Evolutionary conservation across 441 rosid species (phyloP).

Genomic region (Euphorbia celastroides): DNA sequence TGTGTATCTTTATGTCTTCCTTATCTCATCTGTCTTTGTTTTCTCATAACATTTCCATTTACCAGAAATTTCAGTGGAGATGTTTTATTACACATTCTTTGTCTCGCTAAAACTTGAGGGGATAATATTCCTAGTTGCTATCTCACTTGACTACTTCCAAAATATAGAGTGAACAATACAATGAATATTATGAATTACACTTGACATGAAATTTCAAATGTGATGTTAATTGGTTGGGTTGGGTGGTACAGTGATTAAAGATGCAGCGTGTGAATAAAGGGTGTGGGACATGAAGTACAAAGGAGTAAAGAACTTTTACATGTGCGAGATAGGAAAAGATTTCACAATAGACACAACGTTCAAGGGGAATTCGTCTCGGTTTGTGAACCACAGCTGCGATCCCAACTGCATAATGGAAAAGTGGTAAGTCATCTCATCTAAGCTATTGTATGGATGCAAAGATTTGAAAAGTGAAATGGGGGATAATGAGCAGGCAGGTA

Average conservation of each 20-base stretch:
- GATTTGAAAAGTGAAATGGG: too few species aligned
- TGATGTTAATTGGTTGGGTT: conserved; percentile 8
- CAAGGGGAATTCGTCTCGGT: conserved; percentile 89
- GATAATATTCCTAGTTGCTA: neutral
- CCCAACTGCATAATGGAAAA: conserved; percentile 88
- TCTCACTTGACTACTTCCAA: neutral
- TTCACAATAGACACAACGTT: conserved; percentile 97
- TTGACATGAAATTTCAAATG: neutral
- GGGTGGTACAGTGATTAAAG: conserved; percentile 72
- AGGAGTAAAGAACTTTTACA: conserved; percentile 78
- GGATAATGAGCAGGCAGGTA: conserved; percentile 58
- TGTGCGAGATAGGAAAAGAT: conserved; percentile 94
- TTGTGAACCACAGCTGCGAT: conserved; percentile 85
- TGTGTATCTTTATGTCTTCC: neutral
- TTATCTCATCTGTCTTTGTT: neutral
- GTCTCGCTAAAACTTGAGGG: neutral
- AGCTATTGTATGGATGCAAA: neutral
- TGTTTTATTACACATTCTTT: neutral
- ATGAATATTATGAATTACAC: neutral
- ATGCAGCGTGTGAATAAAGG: conserved; percentile 82
- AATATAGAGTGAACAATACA: too few species aligned
- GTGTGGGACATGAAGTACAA: conserved; percentile 96
- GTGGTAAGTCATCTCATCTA: conserved; percentile 51
- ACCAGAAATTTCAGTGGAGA: neutral
- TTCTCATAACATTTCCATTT: neutral